Evolutionary conservation across 805 yeast species (phyloP).

Genomic region (Saccharomycopsis fibuligera): DNA sequence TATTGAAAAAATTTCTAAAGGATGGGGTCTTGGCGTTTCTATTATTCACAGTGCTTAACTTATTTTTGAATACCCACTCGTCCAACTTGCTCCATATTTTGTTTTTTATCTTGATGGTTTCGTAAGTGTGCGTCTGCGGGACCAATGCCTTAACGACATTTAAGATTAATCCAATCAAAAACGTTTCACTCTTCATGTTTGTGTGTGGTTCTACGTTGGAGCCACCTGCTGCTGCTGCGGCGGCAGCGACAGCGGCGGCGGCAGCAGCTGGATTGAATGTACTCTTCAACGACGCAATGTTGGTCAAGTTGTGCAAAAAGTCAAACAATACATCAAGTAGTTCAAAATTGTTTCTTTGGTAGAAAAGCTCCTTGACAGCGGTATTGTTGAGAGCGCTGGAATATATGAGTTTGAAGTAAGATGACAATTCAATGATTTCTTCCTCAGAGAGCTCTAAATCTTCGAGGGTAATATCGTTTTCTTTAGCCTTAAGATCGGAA

Average conservation of each 20-base stretch:
- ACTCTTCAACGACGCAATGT: slow-evolving; percentile 17
- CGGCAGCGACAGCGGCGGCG: not conserved
- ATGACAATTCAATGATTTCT: slow-evolving; percentile 64
- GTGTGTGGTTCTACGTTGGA: too few species aligned
- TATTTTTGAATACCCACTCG: slow-evolving; percentile 19
- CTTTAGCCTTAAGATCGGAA: slow-evolving; percentile 11
- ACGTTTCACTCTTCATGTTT: slow-evolving; percentile 14
- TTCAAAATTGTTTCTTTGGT: slow-evolving; percentile 19
- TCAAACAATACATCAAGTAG: slow-evolving; percentile 37
- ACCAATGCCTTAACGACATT: slow-evolving; percentile 12
- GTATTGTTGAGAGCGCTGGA: slow-evolving; percentile 42
- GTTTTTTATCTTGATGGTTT: not conserved
- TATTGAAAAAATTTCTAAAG: slow-evolving; percentile 15
- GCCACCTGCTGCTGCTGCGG: not conserved
- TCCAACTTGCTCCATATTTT: slow-evolving; percentile 17
- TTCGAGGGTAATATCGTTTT: slow-evolving; percentile 28
- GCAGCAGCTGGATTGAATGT: slow-evolving; percentile 7
- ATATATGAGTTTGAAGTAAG: slow-evolving; percentile 61
- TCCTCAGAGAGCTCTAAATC: slow-evolving; percentile 71
- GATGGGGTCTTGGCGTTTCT: slow-evolving; percentile 12
- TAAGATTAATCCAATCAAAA: slow-evolving; percentile 16
- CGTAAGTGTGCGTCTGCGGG: not conserved
- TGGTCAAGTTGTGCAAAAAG: slow-evolving; percentile 25
- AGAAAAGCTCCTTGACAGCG: slow-evolving; percentile 28
- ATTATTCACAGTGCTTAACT: slow-evolving; percentile 13